These are phyloP conservation scores for Botryotinia globosa DNA, from an alignment of 2,329 filamentous ascomycete species.

Conservation along the genomic window DNA sequence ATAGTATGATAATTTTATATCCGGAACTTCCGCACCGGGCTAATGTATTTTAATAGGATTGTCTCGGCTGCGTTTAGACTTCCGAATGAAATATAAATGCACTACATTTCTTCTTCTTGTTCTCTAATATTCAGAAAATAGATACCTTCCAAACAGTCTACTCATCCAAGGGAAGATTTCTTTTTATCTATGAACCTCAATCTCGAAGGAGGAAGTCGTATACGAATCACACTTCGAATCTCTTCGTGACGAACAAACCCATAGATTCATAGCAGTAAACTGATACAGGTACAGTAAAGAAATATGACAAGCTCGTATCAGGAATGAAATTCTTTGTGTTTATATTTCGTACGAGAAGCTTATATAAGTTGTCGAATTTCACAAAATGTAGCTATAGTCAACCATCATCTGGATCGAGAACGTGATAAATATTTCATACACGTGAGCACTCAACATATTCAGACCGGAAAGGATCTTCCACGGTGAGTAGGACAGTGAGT, in stretches of 20 bases:
- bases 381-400: not conserved
- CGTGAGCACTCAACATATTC: not conserved
- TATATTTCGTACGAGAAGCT: not conserved
- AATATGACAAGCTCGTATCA: not conserved
- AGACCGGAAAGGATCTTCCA: not conserved
- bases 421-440: accelerated
- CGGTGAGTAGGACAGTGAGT: not conserved
- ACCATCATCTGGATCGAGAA: not conserved
- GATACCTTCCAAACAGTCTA: not conserved
- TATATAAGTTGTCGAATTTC: not conserved
- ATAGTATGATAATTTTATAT: not conserved
- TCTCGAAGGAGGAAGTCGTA: not conserved
- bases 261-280: not conserved
- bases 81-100: not conserved
- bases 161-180: too few relatives aligned
- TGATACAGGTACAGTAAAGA: not conserved
- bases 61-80: not conserved
- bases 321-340: not conserved
- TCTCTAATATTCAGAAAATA: not conserved
- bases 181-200: not conserved
- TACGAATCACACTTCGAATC: not conserved
- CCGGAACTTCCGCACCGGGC: not conserved
- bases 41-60: not conserved
- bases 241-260: not conserved
- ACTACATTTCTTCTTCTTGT: not conserved